Conservation (phyloP, 345 rosid genomes). For the Erucastrum elatum region DNA sequence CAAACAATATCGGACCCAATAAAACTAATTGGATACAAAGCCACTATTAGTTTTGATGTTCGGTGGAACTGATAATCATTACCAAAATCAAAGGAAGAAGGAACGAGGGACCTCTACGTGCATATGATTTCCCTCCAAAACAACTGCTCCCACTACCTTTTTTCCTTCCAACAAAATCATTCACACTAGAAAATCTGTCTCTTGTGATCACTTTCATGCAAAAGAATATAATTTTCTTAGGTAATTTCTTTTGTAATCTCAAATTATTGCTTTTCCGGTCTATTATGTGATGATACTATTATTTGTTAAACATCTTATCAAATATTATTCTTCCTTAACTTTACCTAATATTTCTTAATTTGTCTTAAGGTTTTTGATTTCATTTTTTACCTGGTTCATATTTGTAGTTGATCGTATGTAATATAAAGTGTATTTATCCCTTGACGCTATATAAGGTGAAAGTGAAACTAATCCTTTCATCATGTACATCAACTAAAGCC, state of each 20-base stretch:
- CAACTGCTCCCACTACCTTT: slow-evolving; percentile 39
- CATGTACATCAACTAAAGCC: background rate
- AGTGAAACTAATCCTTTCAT: background rate
- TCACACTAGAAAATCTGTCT: slow-evolving; percentile 73
- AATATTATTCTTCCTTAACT: background rate
- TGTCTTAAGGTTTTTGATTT: background rate
- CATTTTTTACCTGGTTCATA: too few relatives aligned
- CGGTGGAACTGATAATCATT: slow-evolving; percentile 71
- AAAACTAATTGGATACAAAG: background rate
- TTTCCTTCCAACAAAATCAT: slow-evolving; percentile 58
- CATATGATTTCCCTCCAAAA: slow-evolving; percentile 39
- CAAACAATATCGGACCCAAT: background rate
- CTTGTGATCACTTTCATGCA: slow-evolving; percentile 43
- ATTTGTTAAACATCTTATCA: slow-evolving; percentile 2
- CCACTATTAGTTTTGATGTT: slow-evolving; percentile 11
- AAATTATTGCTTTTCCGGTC: background rate
- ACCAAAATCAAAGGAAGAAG: slow-evolving; percentile 50
- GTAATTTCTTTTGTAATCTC: background rate
- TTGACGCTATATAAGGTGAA: background rate
- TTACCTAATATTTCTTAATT: background rate
- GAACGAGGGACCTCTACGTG: slow-evolving; percentile 38
- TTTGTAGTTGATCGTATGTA: too few relatives aligned
- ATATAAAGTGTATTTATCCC: background rate
- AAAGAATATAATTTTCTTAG: background rate
- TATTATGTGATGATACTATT: slow-evolving; percentile 6